phyloP scores from a whole-genome alignment of 768 basidiomycete genomes.

The Tremella fuciformis region DNA sequence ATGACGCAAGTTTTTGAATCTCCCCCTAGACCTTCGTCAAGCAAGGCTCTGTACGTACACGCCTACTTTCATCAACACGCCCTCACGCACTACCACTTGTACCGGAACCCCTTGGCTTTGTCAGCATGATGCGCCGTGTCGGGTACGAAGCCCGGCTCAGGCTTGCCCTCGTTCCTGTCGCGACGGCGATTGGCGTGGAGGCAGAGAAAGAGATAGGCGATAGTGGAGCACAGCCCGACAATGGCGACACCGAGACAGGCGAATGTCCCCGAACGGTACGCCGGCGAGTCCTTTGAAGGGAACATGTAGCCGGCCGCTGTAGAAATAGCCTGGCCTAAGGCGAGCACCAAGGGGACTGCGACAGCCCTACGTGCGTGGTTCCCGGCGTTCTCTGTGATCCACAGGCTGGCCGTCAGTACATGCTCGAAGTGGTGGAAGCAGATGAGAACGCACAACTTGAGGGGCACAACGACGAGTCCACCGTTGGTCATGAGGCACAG shows the following conservation, averaged over 20 bases:
- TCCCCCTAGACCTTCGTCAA: too few relatives aligned
- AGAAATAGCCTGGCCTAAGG: constrained; percentile 21
- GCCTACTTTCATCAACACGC: too few relatives aligned
- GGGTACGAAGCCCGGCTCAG: constrained; percentile 16
- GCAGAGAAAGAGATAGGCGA: too few relatives aligned
- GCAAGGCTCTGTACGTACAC: too few relatives aligned
- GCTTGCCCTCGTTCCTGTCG: background rate
- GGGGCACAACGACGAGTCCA: background rate
- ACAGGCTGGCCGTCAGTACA: constrained; percentile 10
- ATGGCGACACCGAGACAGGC: too few relatives aligned
- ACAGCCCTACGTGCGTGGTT: constrained; percentile 22
- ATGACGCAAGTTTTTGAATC: too few relatives aligned
- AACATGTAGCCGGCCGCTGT: too few relatives aligned
- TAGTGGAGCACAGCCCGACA: too few relatives aligned
- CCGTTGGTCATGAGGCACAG: background rate
- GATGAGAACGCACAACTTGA: background rate
- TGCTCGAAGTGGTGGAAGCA: too few relatives aligned
- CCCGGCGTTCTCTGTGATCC: constrained; percentile 22
- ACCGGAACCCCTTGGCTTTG: constrained; percentile 22
- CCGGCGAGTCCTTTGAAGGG: too few relatives aligned
- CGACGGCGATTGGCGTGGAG: too few relatives aligned
- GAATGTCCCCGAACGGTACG: too few relatives aligned
- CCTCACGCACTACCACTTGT: background rate
- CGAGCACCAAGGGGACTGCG: constrained; percentile 19
- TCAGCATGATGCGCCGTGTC: constrained; percentile 22